Evolutionary conservation across 768 basidiomycete genomes (phyloP), one percentile per base, ranked within the genome.

Genomic region (Suillus subluteus): DNA sequence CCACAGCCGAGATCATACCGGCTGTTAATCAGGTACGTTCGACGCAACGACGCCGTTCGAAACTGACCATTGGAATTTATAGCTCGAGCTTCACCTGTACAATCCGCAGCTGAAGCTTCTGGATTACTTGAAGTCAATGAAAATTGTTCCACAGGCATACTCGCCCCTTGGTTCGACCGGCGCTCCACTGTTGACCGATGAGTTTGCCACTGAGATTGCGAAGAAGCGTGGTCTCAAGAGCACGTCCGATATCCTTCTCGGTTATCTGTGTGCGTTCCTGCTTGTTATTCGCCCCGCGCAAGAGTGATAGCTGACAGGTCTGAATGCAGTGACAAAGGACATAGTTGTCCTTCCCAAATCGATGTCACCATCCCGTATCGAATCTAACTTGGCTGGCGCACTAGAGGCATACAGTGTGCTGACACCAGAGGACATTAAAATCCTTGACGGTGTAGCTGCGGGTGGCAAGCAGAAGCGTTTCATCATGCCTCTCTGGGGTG

Each of bases 1-100:
- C 88, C 26, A 85, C 82, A 15, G 90, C 88, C 41, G 85, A 86
- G 67, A 83, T 94, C 70, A 73, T 87, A 16, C 92, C 93, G 7
- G 90, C 85, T 23, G 91, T 91, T 32, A 79, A 95, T 75, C 91
- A 92, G 84, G 90, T 87, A 65, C 65, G 80, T 74, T 44, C 37
- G 16, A 18, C 32, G n/a, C 23, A 46, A 43, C 26, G 18, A 35
- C 16, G 2, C 52, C 37, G 4, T 30, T 56, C 16, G 9, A 23
- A 41, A 18, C 63, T 32, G 6, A 52, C 30, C 46, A 6, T 37
- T 15, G 21, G 21, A 6, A 18, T 21, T 8, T 41, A 44, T 67
- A 93, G 88, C 82, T 95, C 58, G 91, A 91, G 72, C 78, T 91
- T 21, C 91, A 92, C 73, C 77, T 89, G 35, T 92, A 88, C 78